A percentile compares a stretch with the other conserved stretches of the same genome.
These are phyloP conservation scores for Musa acuminata DNA, from an alignment of 176 grass and related monocot species.

Conservation along the genomic window DNA sequence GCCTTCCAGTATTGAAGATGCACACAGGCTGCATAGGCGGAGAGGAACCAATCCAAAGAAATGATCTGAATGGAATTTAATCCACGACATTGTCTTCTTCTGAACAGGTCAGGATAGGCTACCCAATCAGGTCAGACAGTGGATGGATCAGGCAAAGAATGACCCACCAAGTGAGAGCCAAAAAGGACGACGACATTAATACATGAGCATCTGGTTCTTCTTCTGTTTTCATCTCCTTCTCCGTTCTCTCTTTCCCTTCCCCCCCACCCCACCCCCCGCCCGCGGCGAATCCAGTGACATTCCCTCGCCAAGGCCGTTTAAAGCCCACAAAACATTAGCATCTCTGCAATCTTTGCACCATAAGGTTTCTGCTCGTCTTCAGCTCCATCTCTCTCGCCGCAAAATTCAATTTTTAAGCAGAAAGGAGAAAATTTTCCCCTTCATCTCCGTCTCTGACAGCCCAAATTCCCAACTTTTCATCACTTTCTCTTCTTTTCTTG, in stretches of 20 bases:
- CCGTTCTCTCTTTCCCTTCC: not conserved
- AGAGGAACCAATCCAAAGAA: not conserved
- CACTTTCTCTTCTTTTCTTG: not conserved
- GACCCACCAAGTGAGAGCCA: not conserved
- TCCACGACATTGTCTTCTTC: not conserved
- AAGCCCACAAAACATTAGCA: not conserved
- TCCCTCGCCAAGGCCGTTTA: not conserved
- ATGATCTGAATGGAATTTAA: not conserved
- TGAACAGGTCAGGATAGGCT: not conserved
- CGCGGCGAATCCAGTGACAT: not conserved
- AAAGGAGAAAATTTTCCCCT: not conserved
- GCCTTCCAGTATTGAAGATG: not conserved
- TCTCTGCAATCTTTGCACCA: not conserved
- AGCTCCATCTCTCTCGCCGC: not conserved
- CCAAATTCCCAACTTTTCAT: not conserved
- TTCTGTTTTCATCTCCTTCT: not conserved
- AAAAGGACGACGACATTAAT: not conserved
- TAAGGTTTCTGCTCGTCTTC: not conserved
- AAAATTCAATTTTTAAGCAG: not conserved
- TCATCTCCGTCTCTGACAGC: not conserved
- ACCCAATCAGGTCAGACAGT: constrained; percentile 5
- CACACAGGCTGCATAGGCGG: not conserved
- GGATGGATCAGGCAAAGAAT: not conserved
- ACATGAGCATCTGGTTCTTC: not conserved
- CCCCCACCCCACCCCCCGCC: too few relatives aligned